Base-by-base conservation (phyloP, 2,329 filamentous ascomycete genomes). In the Fusarium fujikuroi region DNA sequence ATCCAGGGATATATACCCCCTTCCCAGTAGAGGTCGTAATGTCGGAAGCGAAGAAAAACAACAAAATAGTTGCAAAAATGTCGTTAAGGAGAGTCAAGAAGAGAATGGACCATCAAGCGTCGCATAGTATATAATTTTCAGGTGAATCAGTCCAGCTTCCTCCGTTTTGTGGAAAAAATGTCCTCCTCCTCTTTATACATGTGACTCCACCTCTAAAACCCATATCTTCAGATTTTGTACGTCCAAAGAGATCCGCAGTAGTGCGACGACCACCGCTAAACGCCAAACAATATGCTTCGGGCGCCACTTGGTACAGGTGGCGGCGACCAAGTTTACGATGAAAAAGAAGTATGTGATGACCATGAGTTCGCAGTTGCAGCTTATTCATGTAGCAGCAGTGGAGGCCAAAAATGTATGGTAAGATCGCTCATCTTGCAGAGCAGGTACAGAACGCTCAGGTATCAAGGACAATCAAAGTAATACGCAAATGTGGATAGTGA, bases 221-320 rank as follows among this genome's bases (percentile, higher is more conserved):
- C 66, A 53, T 49, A 46, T 63, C 66, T 63, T 66, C 60, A 69
- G 58, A 60, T 59, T 57, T 72, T 75, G 57, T 73, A 66, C 56
- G 62, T 66, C 57, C 71, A 72, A 71, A 71, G 50, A 77, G 70
- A 74, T 75, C 72, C 72, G 70, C 54, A 63, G 62, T 76, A 60
- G 44, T 72, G 36, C 44, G 52, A 70, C 61, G 54, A 76, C 77
- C 60, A 77, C 75, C 69, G 63, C 74, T 64, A 67, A 78, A 78
- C 76, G 76, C 76, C 76, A 53, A 77, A 74, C 66, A 70, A 58
- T 69, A 76, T 78, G 75, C 75, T 71, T 77, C 68, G 69, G 59
- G 66, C 61, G 36, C 72, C 72, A 37, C 64, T 60, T 46, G 42
- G 47, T 50, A 12, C 60, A 60, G 54, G 59, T 63, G 59, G 50